Evolutionary conservation across 1,284 basidiomycete genomes (phyloP).

Genomic region (Phellopilus nigrolimitatus): DNA sequence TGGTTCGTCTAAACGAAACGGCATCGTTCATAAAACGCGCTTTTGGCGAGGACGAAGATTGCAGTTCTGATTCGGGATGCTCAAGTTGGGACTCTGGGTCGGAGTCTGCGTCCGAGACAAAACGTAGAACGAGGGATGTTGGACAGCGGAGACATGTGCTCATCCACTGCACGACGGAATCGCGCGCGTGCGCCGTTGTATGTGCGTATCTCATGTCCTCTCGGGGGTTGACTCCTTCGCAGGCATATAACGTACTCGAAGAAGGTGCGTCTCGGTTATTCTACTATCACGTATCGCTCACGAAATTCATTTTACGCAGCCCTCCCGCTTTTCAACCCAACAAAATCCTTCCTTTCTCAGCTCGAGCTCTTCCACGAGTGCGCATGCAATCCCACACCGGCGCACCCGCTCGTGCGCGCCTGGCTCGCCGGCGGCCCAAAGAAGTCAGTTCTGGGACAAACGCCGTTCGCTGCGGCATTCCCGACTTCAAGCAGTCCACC

Average conservation of each 20-base stretch:
- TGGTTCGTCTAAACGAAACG: constrained; percentile 40
- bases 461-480: background rate
- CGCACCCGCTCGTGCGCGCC: constrained; percentile 36
- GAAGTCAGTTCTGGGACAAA: no score
- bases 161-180: constrained; percentile 17
- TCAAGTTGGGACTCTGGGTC: constrained; percentile 1
- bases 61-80: background rate
- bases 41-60: background rate
- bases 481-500: background rate
- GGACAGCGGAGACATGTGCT: constrained; percentile 5
- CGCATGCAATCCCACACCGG: constrained; percentile 35
- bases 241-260: constrained; percentile 37
- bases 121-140: background rate
- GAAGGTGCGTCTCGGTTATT: constrained; percentile 33
- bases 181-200: constrained; percentile 9
- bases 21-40: constrained; percentile 35
- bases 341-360: constrained; percentile 41
- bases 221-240: constrained; percentile 30
- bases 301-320: constrained; percentile 29
- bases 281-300: background rate
- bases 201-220: constrained; percentile 35
- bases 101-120: constrained; percentile 4
- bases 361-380: constrained; percentile 46
- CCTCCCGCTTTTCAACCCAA: constrained; percentile 52
- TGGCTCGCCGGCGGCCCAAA: constrained; percentile 27